These are phyloP conservation scores for Chlorella sp. DNA, from an alignment of 139 green algal species.

Conservation along the genomic window DNA sequence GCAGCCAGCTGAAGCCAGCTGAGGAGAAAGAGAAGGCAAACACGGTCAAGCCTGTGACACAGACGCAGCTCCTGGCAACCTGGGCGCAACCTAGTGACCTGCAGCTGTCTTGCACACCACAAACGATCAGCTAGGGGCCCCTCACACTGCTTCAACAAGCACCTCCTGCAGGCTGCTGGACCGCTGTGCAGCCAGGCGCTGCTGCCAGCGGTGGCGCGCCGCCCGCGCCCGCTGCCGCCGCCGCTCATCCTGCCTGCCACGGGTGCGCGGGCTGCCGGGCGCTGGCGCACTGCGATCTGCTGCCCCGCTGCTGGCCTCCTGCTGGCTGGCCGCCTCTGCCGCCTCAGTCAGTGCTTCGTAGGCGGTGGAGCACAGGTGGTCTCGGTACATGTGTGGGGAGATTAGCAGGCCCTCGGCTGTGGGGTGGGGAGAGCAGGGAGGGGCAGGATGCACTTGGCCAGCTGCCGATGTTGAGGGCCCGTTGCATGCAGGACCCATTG, in stretches of 20 bases:
- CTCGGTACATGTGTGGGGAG: constrained; percentile 19
- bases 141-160: constrained; percentile 13
- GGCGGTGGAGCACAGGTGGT: constrained; percentile 35
- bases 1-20: too few species aligned
- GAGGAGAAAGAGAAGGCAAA: too few species aligned
- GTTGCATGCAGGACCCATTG: too few species aligned
- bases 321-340: neutral
- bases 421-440: neutral
- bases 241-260: neutral
- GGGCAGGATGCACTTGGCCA: too few species aligned
- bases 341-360: constrained; percentile 14
- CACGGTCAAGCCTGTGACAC: too few species aligned
- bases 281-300: neutral
- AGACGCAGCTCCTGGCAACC: too few species aligned
- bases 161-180: constrained; percentile 18
- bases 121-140: neutral
- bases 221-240: neutral
- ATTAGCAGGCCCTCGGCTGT: constrained; percentile 48
- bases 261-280: neutral
- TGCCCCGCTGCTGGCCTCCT: neutral
- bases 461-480: too few species aligned
- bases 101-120: too few species aligned
- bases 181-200: neutral
- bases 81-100: too few species aligned
- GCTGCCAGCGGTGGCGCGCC: neutral